Evolutionary conservation across 129 eudicot species (phyloP), one percentile per base, ranked within the genome.

Genomic region (Flaveria ramosissima): DNA sequence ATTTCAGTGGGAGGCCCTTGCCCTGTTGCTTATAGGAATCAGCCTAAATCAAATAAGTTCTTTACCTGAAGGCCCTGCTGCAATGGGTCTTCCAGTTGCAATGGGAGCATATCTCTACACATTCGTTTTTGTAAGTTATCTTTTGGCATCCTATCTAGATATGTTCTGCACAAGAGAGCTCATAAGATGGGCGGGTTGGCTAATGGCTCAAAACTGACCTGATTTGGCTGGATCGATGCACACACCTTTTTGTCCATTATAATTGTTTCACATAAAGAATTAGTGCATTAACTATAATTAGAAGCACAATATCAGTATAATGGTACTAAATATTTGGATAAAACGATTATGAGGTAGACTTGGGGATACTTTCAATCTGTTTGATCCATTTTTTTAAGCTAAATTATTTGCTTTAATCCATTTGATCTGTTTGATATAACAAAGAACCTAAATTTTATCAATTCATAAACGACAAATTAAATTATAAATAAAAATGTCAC

Each of bases 1-100:
- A 16, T 51, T 75, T 82, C 85, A 94, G 99, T 94, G 99, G 97
- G 99, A 94, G 81, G 99, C 99, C 86, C 99, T 94, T 81, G 96
- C 99, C 52, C 78, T 94, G 80, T 81, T 94, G 84, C 99, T 94
- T 53, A 94, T 94, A 47, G 99, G 99, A 71, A 94, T 94, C 47
- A 91, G 97, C 72, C 86, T 94, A 60, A 94, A 94, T 80, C 99
- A 94, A 82, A 85, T 94, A 81, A 95, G 92, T 23, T 91, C 97
- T 20, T 65, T 80, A 57, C 99, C 99, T 1, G 97, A 86, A 82
- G 99, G 97, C 51, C 61, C 93, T 27, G 60, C 84, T 64, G 89
- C 96, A 57, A 76, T 91, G 93, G 98, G 89, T 57, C 96, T 94
- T 84, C 93, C 99, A 68, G 84, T 94, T 72, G 87, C 99, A 81